phyloP scores from a whole-genome alignment of 2,329 filamentous ascomycete species.

The Scedosporium minutisporum region DNA sequence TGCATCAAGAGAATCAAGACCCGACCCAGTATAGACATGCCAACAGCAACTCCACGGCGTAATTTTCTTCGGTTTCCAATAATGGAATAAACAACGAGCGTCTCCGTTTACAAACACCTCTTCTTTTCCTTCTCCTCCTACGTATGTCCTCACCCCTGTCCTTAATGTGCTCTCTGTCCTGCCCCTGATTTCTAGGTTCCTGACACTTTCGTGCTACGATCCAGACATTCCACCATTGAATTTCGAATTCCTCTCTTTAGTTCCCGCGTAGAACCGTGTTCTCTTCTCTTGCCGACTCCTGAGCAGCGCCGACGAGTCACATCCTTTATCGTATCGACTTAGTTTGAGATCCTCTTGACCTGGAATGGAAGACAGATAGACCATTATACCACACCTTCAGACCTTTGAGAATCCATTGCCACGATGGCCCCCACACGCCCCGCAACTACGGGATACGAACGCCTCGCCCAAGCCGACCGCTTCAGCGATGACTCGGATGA shows the following conservation, averaged over 20 bases:
- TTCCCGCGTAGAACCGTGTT: background rate
- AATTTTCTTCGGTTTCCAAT: too few relatives aligned
- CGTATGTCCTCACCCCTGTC: too few relatives aligned
- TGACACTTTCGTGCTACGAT: background rate
- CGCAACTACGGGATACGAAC: constrained; percentile 73
- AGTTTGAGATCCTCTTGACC: background rate
- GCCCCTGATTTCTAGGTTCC: background rate
- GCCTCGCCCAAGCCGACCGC: constrained; percentile 72
- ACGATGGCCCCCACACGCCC: constrained; percentile 60
- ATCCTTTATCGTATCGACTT: background rate
- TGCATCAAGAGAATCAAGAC: background rate
- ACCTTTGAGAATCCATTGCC: background rate
- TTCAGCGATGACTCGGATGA: constrained; percentile 63
- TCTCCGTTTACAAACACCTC: too few relatives aligned
- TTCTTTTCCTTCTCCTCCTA: too few relatives aligned
- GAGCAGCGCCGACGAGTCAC: background rate
- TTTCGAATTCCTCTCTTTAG: background rate
- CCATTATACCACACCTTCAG: background rate
- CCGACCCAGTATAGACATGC: too few relatives aligned
- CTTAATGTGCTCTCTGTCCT: background rate
- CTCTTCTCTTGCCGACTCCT: background rate
- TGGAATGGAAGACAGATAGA: background rate
- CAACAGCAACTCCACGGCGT: too few relatives aligned
- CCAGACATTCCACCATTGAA: background rate
- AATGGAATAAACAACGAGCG: too few relatives aligned